Base-by-base conservation (phyloP, 2,329 filamentous ascomycete species). In the Epichloe sp. region DNA sequence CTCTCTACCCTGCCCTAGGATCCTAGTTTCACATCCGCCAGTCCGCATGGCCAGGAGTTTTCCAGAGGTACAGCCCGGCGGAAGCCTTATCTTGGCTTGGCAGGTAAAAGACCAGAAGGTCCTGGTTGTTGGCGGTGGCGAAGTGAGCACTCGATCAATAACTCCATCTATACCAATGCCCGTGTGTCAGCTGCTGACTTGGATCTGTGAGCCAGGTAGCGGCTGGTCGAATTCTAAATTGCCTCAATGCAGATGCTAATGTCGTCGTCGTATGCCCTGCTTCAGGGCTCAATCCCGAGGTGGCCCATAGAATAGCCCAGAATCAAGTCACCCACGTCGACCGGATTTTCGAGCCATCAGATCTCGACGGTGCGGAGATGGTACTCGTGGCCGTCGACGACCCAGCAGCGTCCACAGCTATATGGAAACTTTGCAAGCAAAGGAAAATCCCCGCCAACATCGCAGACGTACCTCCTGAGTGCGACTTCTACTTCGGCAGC, bases 401-500 rank as follows among this genome's bases (percentile, higher is more conserved):
- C 64, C 88, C 93, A 0, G 85, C 82, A 46, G 90, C 89, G n/a
- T 96, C 89, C 0, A 85, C 87, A 0, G 76, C 80, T 56, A 88
- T 98, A 64, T 98, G 89, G 86, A 91, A 91, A 65, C 77, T 95
- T 23, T 97, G 91, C 77, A 91, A 95, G 67, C 78, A 88, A 65
- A 78, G 75, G 54, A 82, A 82, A 54, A 86, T 97, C 57, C 82
- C 89, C 5, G 90, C 89, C 52, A 98, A 98, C 68, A 95, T 98
- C 58, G 93, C 93, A 58, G 93, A 98, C 65, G 93, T 98, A 3
- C 93, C 93, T 0, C 79, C 88, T 0, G 93, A 98, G 67, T 98
- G 93, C 68, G 93, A 98, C 64, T 98, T 98, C 65, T 98, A 96
- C 75, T 98, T 98, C 71, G 93, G 93, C 55, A 93, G 86, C 64